phyloP scores from a whole-genome alignment of 108 stramenopile genomes.

The Mediolabrus comicus region DNA sequence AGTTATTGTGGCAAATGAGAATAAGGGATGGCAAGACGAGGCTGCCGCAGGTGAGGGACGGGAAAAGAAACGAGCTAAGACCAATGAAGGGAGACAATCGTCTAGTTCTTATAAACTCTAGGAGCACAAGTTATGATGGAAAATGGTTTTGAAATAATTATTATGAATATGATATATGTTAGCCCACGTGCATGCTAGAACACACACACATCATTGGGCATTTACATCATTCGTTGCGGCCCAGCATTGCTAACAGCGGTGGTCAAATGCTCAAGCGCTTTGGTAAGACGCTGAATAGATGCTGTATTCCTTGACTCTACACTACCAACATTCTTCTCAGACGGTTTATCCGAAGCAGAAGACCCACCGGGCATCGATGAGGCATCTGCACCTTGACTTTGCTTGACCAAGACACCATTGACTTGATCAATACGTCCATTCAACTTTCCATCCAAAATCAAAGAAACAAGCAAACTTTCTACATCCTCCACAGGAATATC shows the following conservation, averaged over 20 bases:
- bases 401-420: conserved; percentile 55
- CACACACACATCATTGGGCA: too few relatives aligned
- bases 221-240: too few relatives aligned
- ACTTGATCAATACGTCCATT: conserved; percentile 83
- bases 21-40: conserved; percentile 65
- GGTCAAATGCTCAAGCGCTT: conserved; percentile 3
- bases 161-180: too few relatives aligned
- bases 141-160: too few relatives aligned
- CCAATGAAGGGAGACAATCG: not conserved
- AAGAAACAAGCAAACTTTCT: conserved; percentile 79
- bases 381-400: not conserved
- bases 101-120: not conserved
- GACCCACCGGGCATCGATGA: not conserved
- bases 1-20: conserved; percentile 52
- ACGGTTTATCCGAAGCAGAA: not conserved
- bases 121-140: not conserved
- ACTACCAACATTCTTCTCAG: not conserved
- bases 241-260: not conserved
- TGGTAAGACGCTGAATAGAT: not conserved
- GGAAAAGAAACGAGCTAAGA: conserved; percentile 27
- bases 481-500: conserved; percentile 83
- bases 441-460: conserved; percentile 87
- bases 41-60: conserved; percentile 38
- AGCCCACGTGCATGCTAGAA: too few relatives aligned
- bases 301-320: conserved; percentile 4